Evolutionary conservation across 1,139 yeast species (phyloP), one percentile per base, ranked within the genome.

Genomic region (Zygoascus meyerae): DNA sequence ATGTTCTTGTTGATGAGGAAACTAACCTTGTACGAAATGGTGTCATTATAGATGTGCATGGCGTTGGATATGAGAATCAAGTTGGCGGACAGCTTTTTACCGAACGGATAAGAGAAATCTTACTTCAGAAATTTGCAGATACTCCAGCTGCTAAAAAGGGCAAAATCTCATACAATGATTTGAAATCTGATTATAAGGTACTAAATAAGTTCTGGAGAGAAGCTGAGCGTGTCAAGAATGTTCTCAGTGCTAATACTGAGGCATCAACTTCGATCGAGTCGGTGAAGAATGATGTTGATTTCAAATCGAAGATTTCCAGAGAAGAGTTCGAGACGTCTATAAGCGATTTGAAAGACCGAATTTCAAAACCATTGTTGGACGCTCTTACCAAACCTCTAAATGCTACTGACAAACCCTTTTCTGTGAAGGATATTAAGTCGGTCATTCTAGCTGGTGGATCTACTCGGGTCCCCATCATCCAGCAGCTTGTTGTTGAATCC

Each of bases 391-490:
- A 59, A 11, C 57, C 57, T 16, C 46, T 59, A 18, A 47, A 44
- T 26, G 38, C 51, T 1, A 69, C 40, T 64, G 68, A 26, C 52
- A 62, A 14, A 15, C 53, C 54, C 1, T 43, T 72, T 9, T 60
- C 64, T 1, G 59, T 72, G 21, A 55, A 61, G 1, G 71, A 79
- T 29, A 53, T 90, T 5, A 69, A 74, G 17, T 83, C 96, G 1
- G 79, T 94, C 3, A 79, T 92, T 48, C 73, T 90, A 49, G 78
- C 86, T 47, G 99, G 99, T 53, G 99, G 98, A 0, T 79, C 95
- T 1, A 80, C 94, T 9, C 80, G 99, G 64, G 86, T 89, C 28
- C 98, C 98, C 14, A 77, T 85, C 59, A 83, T 92, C 45, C 95
- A 87, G 64, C 59, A 68, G 5, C 64, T 75, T 3, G 71, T 84